Evolutionary conservation across 2,329 filamentous ascomycete species (phyloP).

Genomic region (Neonectria hederae): DNA sequence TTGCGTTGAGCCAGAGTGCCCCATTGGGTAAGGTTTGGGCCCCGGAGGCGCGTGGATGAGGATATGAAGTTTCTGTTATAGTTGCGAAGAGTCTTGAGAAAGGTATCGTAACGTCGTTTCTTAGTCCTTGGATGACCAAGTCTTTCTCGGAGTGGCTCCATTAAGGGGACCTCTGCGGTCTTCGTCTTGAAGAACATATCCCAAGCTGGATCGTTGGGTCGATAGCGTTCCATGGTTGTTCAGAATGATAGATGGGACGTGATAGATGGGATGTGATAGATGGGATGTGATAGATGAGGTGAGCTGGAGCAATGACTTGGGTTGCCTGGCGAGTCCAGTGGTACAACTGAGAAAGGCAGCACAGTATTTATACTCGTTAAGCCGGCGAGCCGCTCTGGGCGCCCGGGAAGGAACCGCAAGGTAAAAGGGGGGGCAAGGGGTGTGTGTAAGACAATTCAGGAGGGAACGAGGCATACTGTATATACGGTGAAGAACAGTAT

Average conservation of each 20-base stretch:
- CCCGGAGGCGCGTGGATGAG: background rate
- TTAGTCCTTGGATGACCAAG: background rate
- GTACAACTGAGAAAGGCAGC: background rate
- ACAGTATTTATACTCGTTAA: background rate
- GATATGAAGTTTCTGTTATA: slow-evolving; percentile 1
- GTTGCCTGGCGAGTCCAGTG: background rate
- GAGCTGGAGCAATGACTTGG: background rate
- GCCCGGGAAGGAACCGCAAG: too few relatives aligned
- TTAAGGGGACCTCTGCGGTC: background rate
- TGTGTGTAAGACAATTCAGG: background rate
- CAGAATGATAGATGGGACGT: too few relatives aligned
- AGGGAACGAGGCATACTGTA: background rate
- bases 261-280: too few relatives aligned
- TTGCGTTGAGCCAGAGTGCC: background rate
- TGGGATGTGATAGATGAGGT: background rate
- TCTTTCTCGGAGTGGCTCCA: background rate
- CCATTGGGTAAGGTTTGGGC: slow-evolving; percentile 2
- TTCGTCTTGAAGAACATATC: background rate
- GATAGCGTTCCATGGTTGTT: background rate
- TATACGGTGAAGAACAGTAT: background rate
- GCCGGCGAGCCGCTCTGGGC: background rate
- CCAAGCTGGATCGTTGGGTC: background rate
- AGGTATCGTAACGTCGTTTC: background rate
- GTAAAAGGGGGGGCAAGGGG: background rate
- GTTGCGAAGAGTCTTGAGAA: background rate